Percentiles rank a stretch among this genome's conserved stretches.
Conservation (phyloP, 768 basidiomycete genomes). For the Candolleomyces aberdarensis region DNA sequence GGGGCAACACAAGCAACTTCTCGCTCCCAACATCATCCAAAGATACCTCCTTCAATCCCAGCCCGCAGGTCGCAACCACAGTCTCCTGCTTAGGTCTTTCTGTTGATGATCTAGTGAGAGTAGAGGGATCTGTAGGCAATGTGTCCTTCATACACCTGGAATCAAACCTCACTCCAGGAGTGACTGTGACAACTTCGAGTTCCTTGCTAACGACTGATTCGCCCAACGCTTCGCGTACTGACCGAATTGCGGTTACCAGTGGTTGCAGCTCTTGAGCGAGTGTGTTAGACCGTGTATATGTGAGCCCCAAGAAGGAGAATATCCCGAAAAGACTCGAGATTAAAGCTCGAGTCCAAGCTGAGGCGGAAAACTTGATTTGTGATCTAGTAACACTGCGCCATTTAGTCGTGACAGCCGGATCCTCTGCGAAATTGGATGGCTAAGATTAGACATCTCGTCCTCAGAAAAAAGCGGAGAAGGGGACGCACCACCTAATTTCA, state of each 20-base stretch:
- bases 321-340: neutral
- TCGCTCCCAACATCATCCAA: neutral
- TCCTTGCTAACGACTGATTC: neutral
- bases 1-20: neutral
- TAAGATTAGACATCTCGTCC: too few species aligned
- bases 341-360: neutral
- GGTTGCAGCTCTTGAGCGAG: neutral
- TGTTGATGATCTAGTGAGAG: neutral
- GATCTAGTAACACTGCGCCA: slow-evolving; percentile 1
- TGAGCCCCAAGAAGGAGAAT: neutral
- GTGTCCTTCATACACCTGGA: neutral
- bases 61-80: neutral
- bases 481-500: slow-evolving; percentile 4
- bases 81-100: neutral
- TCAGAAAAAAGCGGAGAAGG: too few species aligned
- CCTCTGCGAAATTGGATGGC: too few species aligned
- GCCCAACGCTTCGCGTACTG: neutral
- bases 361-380: neutral
- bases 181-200: neutral
- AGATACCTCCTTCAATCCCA: slow-evolving; percentile 1
- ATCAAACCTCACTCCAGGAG: neutral
- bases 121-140: neutral
- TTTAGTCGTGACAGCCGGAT: neutral
- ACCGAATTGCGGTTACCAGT: neutral
- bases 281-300: neutral